Base-by-base conservation (phyloP, 345 rosid species). In the Lepidium africanum region DNA sequence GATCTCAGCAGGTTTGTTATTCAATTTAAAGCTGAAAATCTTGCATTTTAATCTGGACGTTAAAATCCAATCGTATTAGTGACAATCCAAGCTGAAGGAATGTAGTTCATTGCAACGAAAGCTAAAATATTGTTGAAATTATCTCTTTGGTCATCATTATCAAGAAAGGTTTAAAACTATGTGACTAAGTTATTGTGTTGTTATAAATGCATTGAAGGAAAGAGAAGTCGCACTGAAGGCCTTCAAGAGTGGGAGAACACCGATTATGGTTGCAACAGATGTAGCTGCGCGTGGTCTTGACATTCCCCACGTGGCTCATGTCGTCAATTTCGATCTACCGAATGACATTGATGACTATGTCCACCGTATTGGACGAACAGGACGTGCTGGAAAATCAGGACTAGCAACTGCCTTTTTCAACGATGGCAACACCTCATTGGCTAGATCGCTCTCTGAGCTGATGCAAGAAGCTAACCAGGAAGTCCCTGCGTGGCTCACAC, bases 381-480 rank as follows among this genome's bases (percentile, higher is more conserved):
- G 98, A 30, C 86, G 98, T 56, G 98, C 98, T 17, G 98, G 98
- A 45, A 93, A 93, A 57, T 49, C 83, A 42, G 98, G 98, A 52
- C 73, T 93, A 38, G 98, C 98, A 3, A 90, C 98, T 42, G 97
- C 98, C 71, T 93, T 93, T 82, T 93, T 93, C 74, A 90, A 90
- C 13, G 98, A 93, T 36, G 79, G 79, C 70, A 93, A 88, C 73
- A 19, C 80, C 5, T 84, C 96, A 13, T 5, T 92, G 81, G 97
- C 98, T 5, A 85, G 77, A 84, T 17, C 86, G 17, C 76, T 92
- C 43, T 33, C 90, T 4, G 96, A 92, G 9, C 77, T 92, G 67
- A 92, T 92, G 98, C 91, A 84, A 79, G 98, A 92, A 81, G 73
- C 97, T 13, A 92, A 88, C 73, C 98, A 92, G 69, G 98, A 90